phyloP scores from a whole-genome alignment of 768 basidiomycete genomes.

The Mycena sanguinolenta region DNA sequence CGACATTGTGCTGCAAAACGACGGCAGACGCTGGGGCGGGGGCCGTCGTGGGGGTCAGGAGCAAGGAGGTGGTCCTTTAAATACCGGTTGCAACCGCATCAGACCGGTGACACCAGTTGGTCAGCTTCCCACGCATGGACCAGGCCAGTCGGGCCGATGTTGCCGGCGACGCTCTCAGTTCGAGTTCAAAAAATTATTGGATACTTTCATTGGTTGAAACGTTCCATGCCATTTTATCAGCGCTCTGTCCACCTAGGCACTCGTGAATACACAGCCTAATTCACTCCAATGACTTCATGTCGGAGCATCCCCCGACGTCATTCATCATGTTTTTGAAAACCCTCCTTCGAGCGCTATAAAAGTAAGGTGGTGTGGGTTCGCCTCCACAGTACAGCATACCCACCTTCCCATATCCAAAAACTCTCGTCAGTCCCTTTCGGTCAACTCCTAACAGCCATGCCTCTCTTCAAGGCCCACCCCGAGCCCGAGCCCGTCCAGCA shows the following conservation, averaged over 20 bases:
- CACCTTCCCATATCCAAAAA: neutral
- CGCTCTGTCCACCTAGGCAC: too few relatives aligned
- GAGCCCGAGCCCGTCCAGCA: constrained; percentile 28
- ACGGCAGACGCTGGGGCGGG: constrained; percentile 49
- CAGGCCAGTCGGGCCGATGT: constrained; percentile 28
- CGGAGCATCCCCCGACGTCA: constrained; percentile 22
- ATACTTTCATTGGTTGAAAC: too few relatives aligned
- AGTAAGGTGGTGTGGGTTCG: neutral
- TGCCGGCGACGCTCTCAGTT: too few relatives aligned
- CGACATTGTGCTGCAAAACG: constrained; percentile 70
- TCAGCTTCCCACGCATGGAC: constrained; percentile 66
- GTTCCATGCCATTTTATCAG: too few relatives aligned
- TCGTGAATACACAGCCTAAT: constrained; percentile 6
- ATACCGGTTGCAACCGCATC: constrained; percentile 58
- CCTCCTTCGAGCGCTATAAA: constrained; percentile 11
- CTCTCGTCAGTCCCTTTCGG: neutral
- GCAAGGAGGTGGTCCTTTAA: constrained; percentile 60
- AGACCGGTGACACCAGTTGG: constrained; percentile 48
- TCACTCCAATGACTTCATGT: constrained; percentile 28
- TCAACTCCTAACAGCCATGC: constrained; percentile 30
- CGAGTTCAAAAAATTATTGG: too few relatives aligned
- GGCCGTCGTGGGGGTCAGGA: constrained; percentile 56
- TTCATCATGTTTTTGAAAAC: constrained; percentile 9
- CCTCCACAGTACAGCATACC: neutral
- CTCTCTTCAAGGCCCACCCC: constrained; percentile 42